phyloP scores from a whole-genome alignment of 805 yeast species.

The Candida montana region DNA sequence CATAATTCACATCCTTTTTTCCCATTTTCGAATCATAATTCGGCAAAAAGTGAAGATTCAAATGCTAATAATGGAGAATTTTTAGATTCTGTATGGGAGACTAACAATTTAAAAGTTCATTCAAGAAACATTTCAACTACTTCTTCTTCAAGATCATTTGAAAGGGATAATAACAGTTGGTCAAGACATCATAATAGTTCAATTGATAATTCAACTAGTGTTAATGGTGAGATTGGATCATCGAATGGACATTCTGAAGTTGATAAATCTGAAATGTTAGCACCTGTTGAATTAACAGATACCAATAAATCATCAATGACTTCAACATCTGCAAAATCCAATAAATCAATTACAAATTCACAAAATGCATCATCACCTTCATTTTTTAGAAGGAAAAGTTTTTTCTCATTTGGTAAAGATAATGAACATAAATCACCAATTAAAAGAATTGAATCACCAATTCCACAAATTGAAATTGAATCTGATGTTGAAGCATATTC shows the following conservation, averaged over 20 bases:
- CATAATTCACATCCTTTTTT: constrained; percentile 1
- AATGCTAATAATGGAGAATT: constrained; percentile 3
- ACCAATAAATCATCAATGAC: constrained; percentile 19
- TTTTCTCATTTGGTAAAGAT: constrained; percentile 31
- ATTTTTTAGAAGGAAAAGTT: constrained; percentile 30
- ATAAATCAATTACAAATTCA: constrained; percentile 16
- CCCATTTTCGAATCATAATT: constrained; percentile 1
- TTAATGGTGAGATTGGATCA: not conserved
- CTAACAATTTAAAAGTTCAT: constrained; percentile 7
- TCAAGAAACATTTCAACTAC: constrained; percentile 15
- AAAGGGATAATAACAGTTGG: constrained; percentile 19
- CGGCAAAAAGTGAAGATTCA: not conserved
- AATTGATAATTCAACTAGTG: not conserved
- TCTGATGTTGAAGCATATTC: constrained; percentile 20
- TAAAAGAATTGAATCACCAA: constrained; percentile 13
- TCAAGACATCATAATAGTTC: constrained; percentile 11
- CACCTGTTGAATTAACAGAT: constrained; percentile 13
- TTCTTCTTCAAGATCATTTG: constrained; percentile 10
- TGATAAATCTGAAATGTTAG: constrained; percentile 7
- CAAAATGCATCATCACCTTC: constrained; percentile 30
- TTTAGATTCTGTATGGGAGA: constrained; percentile 9
- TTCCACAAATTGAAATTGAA: constrained; percentile 9
- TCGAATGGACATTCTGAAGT: not conserved
- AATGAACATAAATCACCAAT: constrained; percentile 18
- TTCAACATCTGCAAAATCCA: constrained; percentile 13